These are phyloP conservation scores for Aspergillus ustus DNA, from an alignment of 2,329 filamentous ascomycete species.

Conservation along the genomic window DNA sequence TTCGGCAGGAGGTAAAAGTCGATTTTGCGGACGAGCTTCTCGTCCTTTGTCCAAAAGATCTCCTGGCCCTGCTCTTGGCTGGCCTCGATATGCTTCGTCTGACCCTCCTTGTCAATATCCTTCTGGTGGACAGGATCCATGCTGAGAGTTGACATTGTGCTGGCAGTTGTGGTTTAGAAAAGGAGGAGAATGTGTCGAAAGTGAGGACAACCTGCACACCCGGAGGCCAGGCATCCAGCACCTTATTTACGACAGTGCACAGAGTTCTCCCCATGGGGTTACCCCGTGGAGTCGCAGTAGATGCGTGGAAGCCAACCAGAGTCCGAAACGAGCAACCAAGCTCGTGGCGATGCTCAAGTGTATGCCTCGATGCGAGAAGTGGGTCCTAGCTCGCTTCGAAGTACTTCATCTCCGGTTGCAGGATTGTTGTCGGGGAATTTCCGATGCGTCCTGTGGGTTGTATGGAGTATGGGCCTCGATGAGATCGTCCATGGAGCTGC, in stretches of 20 bases:
- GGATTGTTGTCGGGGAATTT: background rate
- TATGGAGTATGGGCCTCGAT: background rate
- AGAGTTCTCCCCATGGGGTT: slow-evolving; percentile 2
- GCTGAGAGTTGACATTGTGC: background rate
- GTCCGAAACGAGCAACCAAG: background rate
- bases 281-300: background rate
- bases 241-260: background rate
- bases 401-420: background rate
- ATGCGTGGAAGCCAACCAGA: background rate
- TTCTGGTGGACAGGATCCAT: slow-evolving; percentile 2
- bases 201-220: background rate
- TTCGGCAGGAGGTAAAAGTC: slow-evolving; percentile 5
- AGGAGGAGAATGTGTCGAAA: background rate
- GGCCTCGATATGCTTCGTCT: background rate
- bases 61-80: background rate
- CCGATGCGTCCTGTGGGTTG: background rate
- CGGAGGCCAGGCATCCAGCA: background rate
- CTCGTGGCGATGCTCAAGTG: background rate
- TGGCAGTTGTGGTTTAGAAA: background rate
- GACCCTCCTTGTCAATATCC: background rate
- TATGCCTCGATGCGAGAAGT: slow-evolving; percentile 3
- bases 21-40: slow-evolving; percentile 2
- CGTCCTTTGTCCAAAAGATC: slow-evolving; percentile 7
- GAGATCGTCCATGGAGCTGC: background rate
- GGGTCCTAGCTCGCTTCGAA: background rate